phyloP scores from a whole-genome alignment of 805 yeast species.

The Cyberlindnera meyerae region DNA sequence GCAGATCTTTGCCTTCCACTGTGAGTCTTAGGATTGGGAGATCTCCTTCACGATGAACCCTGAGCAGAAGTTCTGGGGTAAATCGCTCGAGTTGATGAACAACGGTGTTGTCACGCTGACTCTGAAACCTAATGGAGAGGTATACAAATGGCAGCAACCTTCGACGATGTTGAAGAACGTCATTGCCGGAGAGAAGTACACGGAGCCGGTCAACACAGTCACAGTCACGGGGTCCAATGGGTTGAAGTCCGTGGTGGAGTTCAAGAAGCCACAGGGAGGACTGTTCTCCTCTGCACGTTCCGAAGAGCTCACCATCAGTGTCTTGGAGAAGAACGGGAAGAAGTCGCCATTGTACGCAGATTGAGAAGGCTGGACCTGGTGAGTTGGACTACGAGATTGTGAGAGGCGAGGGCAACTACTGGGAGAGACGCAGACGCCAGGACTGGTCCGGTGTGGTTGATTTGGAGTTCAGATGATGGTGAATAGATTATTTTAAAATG shows the following conservation, averaged over 20 bases:
- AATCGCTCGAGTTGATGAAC: conserved; percentile 76
- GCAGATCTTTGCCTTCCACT: conserved; percentile 73
- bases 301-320: conserved; percentile 51
- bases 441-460: conserved; percentile 56
- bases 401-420: conserved; percentile 60
- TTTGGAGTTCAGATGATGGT: conserved; percentile 44
- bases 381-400: conserved; percentile 45
- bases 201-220: conserved; percentile 75
- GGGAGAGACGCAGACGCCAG: conserved; percentile 66
- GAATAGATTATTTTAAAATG: conserved; percentile 45
- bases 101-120: conserved; percentile 62
- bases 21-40: conserved; percentile 72
- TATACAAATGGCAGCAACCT: conserved; percentile 77
- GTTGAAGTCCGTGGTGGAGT: conserved; percentile 61
- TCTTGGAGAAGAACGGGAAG: conserved; percentile 18
- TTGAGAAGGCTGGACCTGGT: conserved; percentile 33
- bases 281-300: conserved; percentile 77
- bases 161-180: conserved; percentile 77
- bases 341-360: conserved; percentile 21
- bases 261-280: conserved; percentile 54
- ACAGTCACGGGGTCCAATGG: conserved; percentile 68
- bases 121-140: conserved; percentile 57
- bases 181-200: conserved; percentile 91
- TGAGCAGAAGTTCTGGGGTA: conserved; percentile 91
- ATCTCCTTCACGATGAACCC: conserved; percentile 62